phyloP scores from a whole-genome alignment of 2,329 filamentous ascomycete species.

The Botrytis sinoallii region DNA sequence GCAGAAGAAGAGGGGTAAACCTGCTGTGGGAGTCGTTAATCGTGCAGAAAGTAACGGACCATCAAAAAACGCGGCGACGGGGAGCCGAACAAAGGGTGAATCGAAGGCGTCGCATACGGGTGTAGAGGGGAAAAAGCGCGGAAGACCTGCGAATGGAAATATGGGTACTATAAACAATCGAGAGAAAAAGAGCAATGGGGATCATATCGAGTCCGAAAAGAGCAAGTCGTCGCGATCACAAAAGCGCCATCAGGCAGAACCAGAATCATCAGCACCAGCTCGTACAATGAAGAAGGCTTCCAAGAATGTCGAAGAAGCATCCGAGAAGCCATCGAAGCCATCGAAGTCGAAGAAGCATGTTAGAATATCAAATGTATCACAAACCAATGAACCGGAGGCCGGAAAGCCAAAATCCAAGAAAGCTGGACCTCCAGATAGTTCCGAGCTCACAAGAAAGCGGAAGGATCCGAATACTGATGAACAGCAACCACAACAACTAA shows the following conservation, averaged over 20 bases:
- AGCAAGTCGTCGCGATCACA: slow-evolving; percentile 2
- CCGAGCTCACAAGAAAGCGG: slow-evolving; percentile 12
- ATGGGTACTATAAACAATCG: not conserved
- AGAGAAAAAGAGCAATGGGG: not conserved
- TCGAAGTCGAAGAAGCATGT: slow-evolving; percentile 14
- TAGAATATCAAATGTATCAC: slow-evolving; percentile 10
- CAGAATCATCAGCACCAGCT: not conserved
- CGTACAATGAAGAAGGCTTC: not conserved
- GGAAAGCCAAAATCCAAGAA: slow-evolving; percentile 1
- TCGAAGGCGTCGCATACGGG: not conserved
- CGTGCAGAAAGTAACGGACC: not conserved
- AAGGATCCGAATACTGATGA: not conserved
- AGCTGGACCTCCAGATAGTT: not conserved
- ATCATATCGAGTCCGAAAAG: not conserved
- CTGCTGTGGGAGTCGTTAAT: not conserved
- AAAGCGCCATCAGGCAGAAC: not conserved
- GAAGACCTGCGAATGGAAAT: not conserved
- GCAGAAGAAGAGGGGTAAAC: slow-evolving; percentile 9
- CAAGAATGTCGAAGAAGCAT: not conserved
- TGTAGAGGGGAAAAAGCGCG: not conserved
- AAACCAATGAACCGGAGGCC: not conserved
- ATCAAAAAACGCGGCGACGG: not conserved
- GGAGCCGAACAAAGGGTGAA: not conserved
- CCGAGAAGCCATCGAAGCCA: not conserved
- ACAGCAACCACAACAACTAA: slow-evolving; percentile 14